A percentile compares a stretch with the other conserved stretches of the same genome.
Conservation (phyloP, 768 basidiomycete genomes). For the Mycena galericulata region DNA sequence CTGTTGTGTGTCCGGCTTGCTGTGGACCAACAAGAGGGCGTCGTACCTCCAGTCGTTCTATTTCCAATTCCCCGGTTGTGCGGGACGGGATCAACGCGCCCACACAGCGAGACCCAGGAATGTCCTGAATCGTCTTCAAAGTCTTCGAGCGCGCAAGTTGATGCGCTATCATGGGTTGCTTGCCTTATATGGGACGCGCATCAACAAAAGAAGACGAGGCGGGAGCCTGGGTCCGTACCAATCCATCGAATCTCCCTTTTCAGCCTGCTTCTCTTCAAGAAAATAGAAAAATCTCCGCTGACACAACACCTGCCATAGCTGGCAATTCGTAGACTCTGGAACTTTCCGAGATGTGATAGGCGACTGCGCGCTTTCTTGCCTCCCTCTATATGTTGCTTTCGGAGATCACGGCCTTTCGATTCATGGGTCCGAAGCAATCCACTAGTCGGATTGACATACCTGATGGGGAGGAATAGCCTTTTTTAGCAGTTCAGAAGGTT, state of each 20-base stretch:
- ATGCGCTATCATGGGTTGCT: constrained; percentile 19
- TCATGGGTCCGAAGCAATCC: neutral
- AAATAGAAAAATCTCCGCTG: neutral
- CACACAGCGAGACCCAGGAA: neutral
- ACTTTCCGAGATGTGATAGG: neutral
- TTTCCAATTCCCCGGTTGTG: neutral
- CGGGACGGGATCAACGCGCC: neutral
- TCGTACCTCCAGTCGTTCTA: neutral
- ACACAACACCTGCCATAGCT: neutral
- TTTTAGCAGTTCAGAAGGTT: neutral
- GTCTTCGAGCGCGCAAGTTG: constrained; percentile 7
- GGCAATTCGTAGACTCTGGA: constrained; percentile 4
- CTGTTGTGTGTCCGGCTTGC: constrained; percentile 21
- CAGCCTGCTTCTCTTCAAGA: neutral
- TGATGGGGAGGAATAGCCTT: neutral
- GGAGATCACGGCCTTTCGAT: neutral
- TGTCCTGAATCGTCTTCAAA: constrained; percentile 10
- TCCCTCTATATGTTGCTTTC: neutral
- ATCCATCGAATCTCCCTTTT: constrained; percentile 11
- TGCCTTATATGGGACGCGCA: constrained; percentile 6
- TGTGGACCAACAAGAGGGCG: constrained; percentile 19
- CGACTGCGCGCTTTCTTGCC: no score
- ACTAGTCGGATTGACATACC: neutral
- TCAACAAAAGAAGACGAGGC: constrained; percentile 9
- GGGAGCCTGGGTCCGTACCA: neutral